Evolutionary conservation across 2,329 filamentous ascomycete genomes (phyloP).

Genomic region (Stagonosporopsis vannaccii): DNA sequence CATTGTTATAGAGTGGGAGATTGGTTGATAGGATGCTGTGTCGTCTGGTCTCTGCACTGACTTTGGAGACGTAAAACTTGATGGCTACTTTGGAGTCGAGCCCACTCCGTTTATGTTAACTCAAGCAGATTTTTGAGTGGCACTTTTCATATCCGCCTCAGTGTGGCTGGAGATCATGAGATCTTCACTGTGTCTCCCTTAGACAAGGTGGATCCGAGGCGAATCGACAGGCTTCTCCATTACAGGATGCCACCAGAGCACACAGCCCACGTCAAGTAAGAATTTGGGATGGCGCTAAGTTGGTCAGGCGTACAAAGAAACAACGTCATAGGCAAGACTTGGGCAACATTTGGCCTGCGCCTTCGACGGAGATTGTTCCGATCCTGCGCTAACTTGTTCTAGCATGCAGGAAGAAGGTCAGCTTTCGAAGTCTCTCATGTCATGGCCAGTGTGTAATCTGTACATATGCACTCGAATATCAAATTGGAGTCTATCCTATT

Average conservation of each 20-base stretch:
- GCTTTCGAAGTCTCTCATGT: not conserved
- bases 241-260: not conserved
- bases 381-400: not conserved
- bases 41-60: not conserved
- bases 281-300: not conserved
- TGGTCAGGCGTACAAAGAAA: slow-evolving; percentile 4
- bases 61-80: too few relatives aligned
- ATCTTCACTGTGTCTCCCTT: not conserved
- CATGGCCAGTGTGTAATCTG: not conserved
- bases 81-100: too few relatives aligned
- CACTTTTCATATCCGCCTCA: not conserved
- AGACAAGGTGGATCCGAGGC: slow-evolving; percentile 7
- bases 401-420: not conserved
- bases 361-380: not conserved
- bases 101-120: not conserved
- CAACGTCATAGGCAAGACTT: slow-evolving; percentile 2
- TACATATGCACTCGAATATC: not conserved
- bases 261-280: not conserved
- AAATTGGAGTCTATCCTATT: not conserved
- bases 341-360: not conserved
- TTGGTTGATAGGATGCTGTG: not conserved
- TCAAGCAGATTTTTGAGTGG: not conserved
- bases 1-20: not conserved
- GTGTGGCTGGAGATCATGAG: not conserved
- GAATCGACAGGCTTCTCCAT: not conserved